Evolutionary conservation across 495 filamentous ascomycete species (phyloP).

Genomic region (Penicillium malachiteum): DNA sequence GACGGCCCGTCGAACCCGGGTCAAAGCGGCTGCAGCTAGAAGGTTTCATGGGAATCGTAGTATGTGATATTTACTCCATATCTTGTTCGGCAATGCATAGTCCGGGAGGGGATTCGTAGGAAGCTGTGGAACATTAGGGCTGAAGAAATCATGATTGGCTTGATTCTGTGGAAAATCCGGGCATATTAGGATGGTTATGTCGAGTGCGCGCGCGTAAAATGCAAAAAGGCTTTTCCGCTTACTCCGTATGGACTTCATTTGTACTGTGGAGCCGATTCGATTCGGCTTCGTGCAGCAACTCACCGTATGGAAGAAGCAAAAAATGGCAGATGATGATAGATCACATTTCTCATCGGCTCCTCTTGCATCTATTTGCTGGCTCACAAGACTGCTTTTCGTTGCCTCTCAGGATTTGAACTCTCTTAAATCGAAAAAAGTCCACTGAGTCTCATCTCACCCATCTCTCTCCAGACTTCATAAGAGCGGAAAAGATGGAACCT

Average conservation of each 20-base stretch:
- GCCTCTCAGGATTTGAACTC: neutral
- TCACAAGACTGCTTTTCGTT: neutral
- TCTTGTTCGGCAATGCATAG: too few species aligned
- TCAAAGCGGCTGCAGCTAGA: neutral
- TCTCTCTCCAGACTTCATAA: neutral
- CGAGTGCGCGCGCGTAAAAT: too few species aligned
- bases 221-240: too few species aligned
- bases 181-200: too few species aligned
- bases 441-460: neutral
- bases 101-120: too few species aligned
- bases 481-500: neutral
- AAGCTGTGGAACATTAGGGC: too few species aligned
- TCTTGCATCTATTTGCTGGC: neutral
- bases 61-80: too few species aligned
- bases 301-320: neutral
- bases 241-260: neutral
- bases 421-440: neutral
- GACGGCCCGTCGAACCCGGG: neutral
- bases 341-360: neutral
- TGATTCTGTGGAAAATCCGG: too few species aligned
- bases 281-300: constrained; percentile 1
- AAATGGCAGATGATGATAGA: neutral
- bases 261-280: neutral
- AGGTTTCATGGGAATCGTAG: neutral
- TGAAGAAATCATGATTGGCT: too few species aligned